Conservation (phyloP, 768 basidiomycete genomes). For the Favolaschia claudopus region DNA sequence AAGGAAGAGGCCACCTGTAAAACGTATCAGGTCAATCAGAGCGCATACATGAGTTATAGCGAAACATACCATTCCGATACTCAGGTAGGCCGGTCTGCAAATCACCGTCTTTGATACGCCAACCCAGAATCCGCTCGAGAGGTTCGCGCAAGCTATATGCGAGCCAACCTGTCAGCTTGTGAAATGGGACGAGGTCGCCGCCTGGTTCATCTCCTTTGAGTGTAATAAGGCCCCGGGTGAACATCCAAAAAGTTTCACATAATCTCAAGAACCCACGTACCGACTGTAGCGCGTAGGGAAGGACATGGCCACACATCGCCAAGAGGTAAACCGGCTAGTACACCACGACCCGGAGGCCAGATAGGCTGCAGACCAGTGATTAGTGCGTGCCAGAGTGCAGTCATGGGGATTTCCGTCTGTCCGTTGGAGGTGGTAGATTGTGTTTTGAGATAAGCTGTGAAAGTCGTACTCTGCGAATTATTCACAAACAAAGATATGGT, state of each 20-base stretch:
- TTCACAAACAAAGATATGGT: too few species aligned
- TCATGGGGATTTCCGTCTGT: conserved; percentile 65
- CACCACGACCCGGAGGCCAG: conserved; percentile 83
- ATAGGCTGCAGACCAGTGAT: conserved; percentile 85
- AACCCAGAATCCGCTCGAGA: conserved; percentile 76
- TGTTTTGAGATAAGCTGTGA: conserved; percentile 70
- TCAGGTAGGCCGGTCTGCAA: conserved; percentile 94
- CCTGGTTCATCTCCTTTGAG: conserved; percentile 56
- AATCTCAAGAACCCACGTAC: not conserved
- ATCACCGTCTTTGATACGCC: conserved; percentile 83
- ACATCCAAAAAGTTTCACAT: too few species aligned
- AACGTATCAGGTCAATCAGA: not conserved
- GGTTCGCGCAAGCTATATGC: conserved; percentile 90
- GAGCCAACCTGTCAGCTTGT: conserved; percentile 95
- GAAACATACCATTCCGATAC: conserved; percentile 82
- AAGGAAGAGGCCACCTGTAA: conserved; percentile 82
- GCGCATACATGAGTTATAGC: not conserved
- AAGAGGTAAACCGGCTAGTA: conserved; percentile 71
- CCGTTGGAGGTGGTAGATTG: conserved; percentile 54
- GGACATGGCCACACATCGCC: conserved; percentile 96
- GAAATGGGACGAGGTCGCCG: conserved; percentile 88
- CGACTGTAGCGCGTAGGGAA: conserved; percentile 45
- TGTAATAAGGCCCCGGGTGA: conserved; percentile 13
- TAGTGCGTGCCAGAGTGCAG: conserved; percentile 82
- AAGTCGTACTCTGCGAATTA: too few species aligned